Base-by-base conservation (phyloP, 164 flowering plant species). In the Piper betle region DNA sequence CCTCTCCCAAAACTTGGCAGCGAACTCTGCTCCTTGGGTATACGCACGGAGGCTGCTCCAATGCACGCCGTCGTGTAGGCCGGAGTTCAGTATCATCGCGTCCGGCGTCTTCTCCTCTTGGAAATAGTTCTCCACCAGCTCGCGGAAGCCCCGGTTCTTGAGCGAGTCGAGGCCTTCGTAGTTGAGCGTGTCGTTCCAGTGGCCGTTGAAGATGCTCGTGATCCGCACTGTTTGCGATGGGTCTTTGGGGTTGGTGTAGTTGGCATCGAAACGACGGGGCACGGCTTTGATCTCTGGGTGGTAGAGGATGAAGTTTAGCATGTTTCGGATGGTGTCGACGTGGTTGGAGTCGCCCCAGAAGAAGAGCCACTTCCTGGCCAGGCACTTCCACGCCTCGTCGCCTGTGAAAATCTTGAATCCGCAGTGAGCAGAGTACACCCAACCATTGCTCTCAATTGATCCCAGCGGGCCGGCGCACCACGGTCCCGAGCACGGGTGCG, bases 261-360 rank as follows among this genome's bases (percentile, higher is more conserved):
- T 86, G 75, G 57, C 65, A 41, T 94, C 97, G 64, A 85, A 94
- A 12, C 84, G 69, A 39, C 97, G 70, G 0, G 95, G 82, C 13
- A 91, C 88, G 1, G 80, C 59, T 1, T 62, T 58, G 33, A 85
- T 59, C 2, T 76, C 78, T 4, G 79, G 81, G 52, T 77, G 63
- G 50, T 72, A 83, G 37, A 94, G 78, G 20, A 94, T 62, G 64
- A 94, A 91, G 64, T 80, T 79, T 13, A 94, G 79, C 48, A 94
- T 76, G 81, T 94, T 94, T 17, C 97, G 74, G 37, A 91, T 77
- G 0, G 97, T 80, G 57, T 94, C 99, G 5, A 90, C 96, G 59
- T 94, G 99, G 73, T 94, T 94, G 6, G 99, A 94, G 65, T 94
- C 99, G 4, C 99, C 99, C 99, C 97, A 94, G 73, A 87, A 94